These are phyloP conservation scores for Cladosporium sp. DNA, from an alignment of 2,329 filamentous ascomycete species.

Conservation along the genomic window DNA sequence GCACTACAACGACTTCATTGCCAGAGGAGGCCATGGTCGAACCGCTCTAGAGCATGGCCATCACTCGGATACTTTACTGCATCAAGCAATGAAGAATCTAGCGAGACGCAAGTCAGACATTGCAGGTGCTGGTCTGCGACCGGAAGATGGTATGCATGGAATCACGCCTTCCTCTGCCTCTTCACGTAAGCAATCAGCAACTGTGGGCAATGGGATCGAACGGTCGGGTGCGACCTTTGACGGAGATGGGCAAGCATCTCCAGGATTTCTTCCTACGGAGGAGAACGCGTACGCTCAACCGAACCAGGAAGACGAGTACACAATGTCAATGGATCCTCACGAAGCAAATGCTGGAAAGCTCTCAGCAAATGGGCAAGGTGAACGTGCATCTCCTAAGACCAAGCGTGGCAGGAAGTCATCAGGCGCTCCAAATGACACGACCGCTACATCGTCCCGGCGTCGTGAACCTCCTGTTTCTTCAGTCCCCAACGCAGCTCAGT, in stretches of 20 bases:
- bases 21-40: neutral
- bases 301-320: too few species aligned
- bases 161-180: neutral
- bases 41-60: neutral
- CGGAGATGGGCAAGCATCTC: neutral
- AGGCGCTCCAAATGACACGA: too few species aligned
- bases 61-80: conserved; percentile 9
- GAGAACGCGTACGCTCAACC: too few species aligned
- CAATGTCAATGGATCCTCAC: too few species aligned
- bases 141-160: neutral
- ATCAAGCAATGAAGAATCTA: conserved; percentile 16
- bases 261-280: too few species aligned
- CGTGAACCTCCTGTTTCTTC: too few species aligned
- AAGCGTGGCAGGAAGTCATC: too few species aligned
- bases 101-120: conserved; percentile 8
- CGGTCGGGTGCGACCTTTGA: neutral
- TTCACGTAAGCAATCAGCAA: neutral
- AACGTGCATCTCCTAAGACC: too few species aligned
- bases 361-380: too few species aligned
- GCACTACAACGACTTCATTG: conserved; percentile 3
- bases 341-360: too few species aligned
- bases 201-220: too few species aligned
- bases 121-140: neutral
- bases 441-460: too few species aligned
- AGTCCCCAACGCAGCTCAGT: neutral